A percentile compares a stretch with the other conserved stretches of the same genome.
phyloP scores from a whole-genome alignment of 345 rosid species.

The Linum tenue region DNA sequence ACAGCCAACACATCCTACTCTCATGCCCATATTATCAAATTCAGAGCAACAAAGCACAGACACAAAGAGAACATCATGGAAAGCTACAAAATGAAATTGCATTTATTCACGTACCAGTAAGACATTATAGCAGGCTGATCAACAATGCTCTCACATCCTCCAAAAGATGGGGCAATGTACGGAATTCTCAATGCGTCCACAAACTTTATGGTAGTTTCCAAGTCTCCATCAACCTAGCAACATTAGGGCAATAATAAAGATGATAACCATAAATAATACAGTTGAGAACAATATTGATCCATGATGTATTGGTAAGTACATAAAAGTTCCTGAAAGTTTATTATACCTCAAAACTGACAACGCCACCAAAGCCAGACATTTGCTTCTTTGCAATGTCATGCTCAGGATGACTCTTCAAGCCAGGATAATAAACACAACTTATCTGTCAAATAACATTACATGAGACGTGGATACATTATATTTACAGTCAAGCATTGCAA shows the following conservation, averaged over 20 bases:
- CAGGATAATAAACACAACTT: conserved; percentile 82
- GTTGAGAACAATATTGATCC: background rate
- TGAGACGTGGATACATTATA: background rate
- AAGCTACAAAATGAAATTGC: background rate
- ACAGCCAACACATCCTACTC: too few species aligned
- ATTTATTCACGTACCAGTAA: conserved; percentile 53
- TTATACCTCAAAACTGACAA: conserved; percentile 91
- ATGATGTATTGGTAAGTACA: too few species aligned
- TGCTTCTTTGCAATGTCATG: conserved; percentile 81
- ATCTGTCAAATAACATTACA: conserved; percentile 38
- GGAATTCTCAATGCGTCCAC: conserved; percentile 87
- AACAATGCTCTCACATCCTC: conserved; percentile 95
- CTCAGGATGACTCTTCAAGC: conserved; percentile 89
- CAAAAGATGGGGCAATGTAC: conserved; percentile 95
- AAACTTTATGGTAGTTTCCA: conserved; percentile 57
- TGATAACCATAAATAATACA: background rate
- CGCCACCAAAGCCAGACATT: conserved; percentile 99
- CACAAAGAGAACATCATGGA: background rate
- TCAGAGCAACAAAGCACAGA: background rate
- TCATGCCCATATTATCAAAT: background rate
- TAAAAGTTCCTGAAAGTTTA: background rate
- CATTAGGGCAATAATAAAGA: background rate
- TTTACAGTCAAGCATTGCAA: too few species aligned
- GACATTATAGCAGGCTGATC: conserved; percentile 99
- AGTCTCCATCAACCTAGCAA: conserved; percentile 71